phyloP scores from a whole-genome alignment of 2,329 filamentous ascomycete species.

The Exophiala phaeomuriformis region DNA sequence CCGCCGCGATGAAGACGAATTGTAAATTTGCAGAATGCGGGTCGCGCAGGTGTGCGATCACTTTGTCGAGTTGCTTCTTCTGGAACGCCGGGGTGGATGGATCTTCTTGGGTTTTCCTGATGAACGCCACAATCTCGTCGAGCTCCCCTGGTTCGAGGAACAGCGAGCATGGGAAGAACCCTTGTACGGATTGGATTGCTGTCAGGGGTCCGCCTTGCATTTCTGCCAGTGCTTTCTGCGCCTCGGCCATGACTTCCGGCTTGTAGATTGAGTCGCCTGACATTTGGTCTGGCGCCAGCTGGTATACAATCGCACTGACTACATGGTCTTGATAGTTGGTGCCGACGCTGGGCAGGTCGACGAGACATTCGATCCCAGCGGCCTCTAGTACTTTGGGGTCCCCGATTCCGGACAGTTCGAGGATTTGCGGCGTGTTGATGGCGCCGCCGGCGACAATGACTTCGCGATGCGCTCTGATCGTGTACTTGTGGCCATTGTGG shows the following conservation, averaged over 20 bases:
- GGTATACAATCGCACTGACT: slow-evolving; percentile 12
- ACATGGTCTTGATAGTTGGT: slow-evolving; percentile 47
- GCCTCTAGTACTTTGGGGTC: slow-evolving; percentile 37
- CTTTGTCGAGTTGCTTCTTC: slow-evolving; percentile 32
- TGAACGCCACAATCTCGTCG: slow-evolving; percentile 29
- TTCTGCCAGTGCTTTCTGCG: slow-evolving; percentile 31
- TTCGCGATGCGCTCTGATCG: slow-evolving; percentile 39
- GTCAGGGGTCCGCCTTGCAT: slow-evolving; percentile 31
- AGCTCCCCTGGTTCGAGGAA: slow-evolving; percentile 32
- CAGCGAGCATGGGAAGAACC: slow-evolving; percentile 34
- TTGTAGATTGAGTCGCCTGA: slow-evolving; percentile 29
- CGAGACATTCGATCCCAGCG: slow-evolving; percentile 39
- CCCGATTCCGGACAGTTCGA: slow-evolving; percentile 58
- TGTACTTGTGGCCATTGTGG: slow-evolving; percentile 31
- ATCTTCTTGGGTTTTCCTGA: slow-evolving; percentile 24
- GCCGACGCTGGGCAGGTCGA: slow-evolving; percentile 42
- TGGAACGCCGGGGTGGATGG: slow-evolving; percentile 31
- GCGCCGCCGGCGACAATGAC: slow-evolving; percentile 55
- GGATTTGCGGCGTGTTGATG: slow-evolving; percentile 50
- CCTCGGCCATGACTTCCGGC: slow-evolving; percentile 30
- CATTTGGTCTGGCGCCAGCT: slow-evolving; percentile 22
- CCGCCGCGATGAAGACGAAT: slow-evolving; percentile 30
- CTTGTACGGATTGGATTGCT: slow-evolving; percentile 31
- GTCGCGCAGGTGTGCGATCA: slow-evolving; percentile 31
- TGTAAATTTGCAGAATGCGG: slow-evolving; percentile 36